A percentile compares a stretch with the other conserved stretches of the same genome.
Evolutionary conservation across 768 basidiomycete species (phyloP).

Genomic region (Boletus rubescentipes): DNA sequence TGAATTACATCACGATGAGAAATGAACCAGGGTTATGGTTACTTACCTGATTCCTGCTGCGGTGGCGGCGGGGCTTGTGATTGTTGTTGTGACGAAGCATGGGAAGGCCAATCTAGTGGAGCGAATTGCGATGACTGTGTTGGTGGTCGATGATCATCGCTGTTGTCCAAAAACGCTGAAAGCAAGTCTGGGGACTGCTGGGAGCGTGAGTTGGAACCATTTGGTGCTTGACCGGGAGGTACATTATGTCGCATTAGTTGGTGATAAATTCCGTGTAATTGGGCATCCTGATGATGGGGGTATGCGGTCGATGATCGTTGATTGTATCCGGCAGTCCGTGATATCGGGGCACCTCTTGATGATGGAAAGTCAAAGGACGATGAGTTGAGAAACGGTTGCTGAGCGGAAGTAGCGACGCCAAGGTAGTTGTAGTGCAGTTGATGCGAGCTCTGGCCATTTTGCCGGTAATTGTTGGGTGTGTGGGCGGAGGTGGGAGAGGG

Average conservation of each 20-base stretch:
- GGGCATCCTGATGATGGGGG: slow-evolving; percentile 30
- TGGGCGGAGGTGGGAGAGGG: slow-evolving; percentile 32
- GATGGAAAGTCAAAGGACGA: slow-evolving; percentile 32
- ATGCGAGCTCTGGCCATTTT: slow-evolving; percentile 30
- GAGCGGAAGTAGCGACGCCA: slow-evolving; percentile 17
- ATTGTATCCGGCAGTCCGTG: slow-evolving; percentile 26
- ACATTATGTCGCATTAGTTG: slow-evolving; percentile 30
- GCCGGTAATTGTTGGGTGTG: slow-evolving; percentile 27
- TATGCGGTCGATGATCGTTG: slow-evolving; percentile 26
- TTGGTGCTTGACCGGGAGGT: slow-evolving; percentile 18
- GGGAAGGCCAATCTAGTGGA: slow-evolving; percentile 36
- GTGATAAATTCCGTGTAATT: slow-evolving; percentile 32
- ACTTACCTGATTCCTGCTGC: slow-evolving; percentile 28
- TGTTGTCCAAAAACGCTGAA: slow-evolving; percentile 30
- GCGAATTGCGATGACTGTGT: slow-evolving; percentile 25
- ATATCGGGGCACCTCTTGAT: slow-evolving; percentile 23
- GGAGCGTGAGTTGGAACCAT: slow-evolving; percentile 17
- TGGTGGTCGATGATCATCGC: slow-evolving; percentile 26
- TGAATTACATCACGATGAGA: background rate
- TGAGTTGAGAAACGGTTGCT: slow-evolving; percentile 23
- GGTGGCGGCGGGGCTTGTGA: slow-evolving; percentile 15
- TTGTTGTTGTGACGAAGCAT: slow-evolving; percentile 26
- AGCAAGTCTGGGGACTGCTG: slow-evolving; percentile 30
- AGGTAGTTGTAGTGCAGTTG: slow-evolving; percentile 26
- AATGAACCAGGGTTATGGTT: background rate